Percentiles rank a stretch among this genome's conserved stretches.
Evolutionary conservation across 805 yeast species (phyloP).

Genomic region (Suhomyces kilbournensis): DNA sequence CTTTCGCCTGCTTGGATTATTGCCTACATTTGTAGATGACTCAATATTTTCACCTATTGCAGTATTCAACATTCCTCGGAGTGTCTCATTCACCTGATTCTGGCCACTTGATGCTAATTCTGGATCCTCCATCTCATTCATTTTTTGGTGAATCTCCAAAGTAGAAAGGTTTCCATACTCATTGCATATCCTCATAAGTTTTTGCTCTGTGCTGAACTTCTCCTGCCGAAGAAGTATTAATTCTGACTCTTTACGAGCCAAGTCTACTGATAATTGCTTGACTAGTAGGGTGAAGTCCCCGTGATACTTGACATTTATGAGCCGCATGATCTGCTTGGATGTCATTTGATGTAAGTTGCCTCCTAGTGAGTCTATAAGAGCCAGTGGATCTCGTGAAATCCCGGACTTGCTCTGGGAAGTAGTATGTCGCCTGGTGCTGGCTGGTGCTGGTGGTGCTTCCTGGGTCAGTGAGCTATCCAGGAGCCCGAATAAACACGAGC

Average conservation of each 20-base stretch:
- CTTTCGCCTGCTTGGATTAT: neutral
- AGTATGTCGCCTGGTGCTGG: neutral
- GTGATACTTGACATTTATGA: constrained; percentile 23
- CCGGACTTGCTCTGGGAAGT: neutral
- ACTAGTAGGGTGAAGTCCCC: constrained; percentile 32
- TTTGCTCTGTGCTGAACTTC: constrained; percentile 32
- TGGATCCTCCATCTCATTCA: constrained; percentile 13
- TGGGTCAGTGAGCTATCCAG: constrained; percentile 1
- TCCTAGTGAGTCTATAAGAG: constrained; percentile 9
- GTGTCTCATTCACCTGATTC: constrained; percentile 14
- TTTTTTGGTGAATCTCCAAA: constrained; percentile 31
- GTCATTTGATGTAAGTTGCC: constrained; percentile 12
- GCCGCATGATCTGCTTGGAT: constrained; percentile 14
- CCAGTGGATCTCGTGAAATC: neutral
- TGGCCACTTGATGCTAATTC: neutral
- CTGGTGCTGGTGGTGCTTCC: neutral
- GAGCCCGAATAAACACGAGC: constrained; percentile 9
- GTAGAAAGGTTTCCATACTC: constrained; percentile 36
- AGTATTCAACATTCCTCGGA: constrained; percentile 25
- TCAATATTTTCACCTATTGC: constrained; percentile 25
- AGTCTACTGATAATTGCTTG: constrained; percentile 46
- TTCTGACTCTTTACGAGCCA: constrained; percentile 48
- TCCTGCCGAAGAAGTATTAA: constrained; percentile 34
- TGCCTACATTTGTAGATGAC: neutral
- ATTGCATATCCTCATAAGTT: constrained; percentile 27